Evolutionary conservation across 2,329 filamentous ascomycete species (phyloP), one percentile per base, ranked within the genome.

Genomic region (Xylaria sp.): DNA sequence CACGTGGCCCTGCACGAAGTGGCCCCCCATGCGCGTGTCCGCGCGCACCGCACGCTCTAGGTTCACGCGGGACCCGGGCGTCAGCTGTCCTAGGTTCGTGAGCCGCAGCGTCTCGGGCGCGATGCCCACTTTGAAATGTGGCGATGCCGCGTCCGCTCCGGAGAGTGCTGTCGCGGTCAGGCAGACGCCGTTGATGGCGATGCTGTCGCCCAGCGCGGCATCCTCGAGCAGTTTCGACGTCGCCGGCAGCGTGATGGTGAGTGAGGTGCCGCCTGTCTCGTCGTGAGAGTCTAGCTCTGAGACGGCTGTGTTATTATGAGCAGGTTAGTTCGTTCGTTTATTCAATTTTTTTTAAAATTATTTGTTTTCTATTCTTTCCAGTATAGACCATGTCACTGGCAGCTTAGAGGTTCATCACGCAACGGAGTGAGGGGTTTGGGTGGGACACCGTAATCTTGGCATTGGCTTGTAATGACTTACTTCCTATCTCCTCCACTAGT

Each of bases 1-100:
- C 69, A 99, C 95, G 81, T 99, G 96, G 48, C 96, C 96, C 82
- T 99, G 97, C 37, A 98, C 95, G 77, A 98, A 97, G 83, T 99
- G 96, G 0, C 96, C 96, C 55, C 97, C 96, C 93, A 99, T 98
- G 64, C 96, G 93, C 54, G 95, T 98, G 76, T 92, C 89, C 4
- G 94, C 93, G 21, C 92, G 91, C 63, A 99, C 94, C 3, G 96
- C 95, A 18, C 96, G 91, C 85, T 99, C 96, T 62, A 99, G 91
- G 81, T 99, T 99, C 73, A 98, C 94, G 25, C 84, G 84, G 69
- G 90, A 92, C 50, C 85, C 85, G 69, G 88, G 79, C 57, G 83
- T 81, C 62, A 99, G 86, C 23, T 84, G 84, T 70, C 94, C 95
- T n/a, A 99, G 89, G 82, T 98, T 97, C 68, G 97, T 99, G 66